Evolutionary conservation across 768 basidiomycete species (phyloP).

Genomic region (Dentipellis fragilis): DNA sequence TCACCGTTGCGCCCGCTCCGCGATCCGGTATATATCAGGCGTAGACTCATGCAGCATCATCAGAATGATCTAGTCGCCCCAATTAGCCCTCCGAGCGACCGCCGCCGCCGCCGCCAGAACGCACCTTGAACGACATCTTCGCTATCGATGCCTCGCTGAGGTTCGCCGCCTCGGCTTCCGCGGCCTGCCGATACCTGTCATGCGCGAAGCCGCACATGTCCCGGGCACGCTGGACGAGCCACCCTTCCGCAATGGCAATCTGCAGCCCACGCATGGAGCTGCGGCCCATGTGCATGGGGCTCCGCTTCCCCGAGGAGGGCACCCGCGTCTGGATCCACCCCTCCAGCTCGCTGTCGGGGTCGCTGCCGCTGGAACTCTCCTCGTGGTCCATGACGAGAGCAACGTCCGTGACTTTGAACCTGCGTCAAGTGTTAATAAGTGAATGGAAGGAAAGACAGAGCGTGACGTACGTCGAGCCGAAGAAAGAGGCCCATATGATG

Average conservation of each 20-base stretch:
- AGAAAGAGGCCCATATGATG: constrained; percentile 62
- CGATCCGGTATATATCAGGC: constrained; percentile 56
- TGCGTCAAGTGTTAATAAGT: constrained; percentile 16
- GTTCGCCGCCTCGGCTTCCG: constrained; percentile 44
- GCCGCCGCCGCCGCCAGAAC: constrained; percentile 7
- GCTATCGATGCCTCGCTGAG: constrained; percentile 40
- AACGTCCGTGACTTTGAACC: constrained; percentile 67
- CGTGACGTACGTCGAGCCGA: constrained; percentile 57
- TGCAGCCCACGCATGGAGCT: constrained; percentile 62
- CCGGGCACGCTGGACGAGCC: constrained; percentile 60
- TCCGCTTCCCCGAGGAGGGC: constrained; percentile 36
- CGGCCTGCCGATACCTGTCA: constrained; percentile 67
- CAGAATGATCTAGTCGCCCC: constrained; percentile 43
- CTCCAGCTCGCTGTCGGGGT: constrained; percentile 37
- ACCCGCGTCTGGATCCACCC: constrained; percentile 44
- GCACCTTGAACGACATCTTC: constrained; percentile 62
- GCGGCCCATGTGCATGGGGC: constrained; percentile 26
- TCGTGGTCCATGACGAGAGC: constrained; percentile 69
- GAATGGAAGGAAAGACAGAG: not conserved
- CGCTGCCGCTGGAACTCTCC: constrained; percentile 38
- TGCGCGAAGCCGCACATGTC: constrained; percentile 74
- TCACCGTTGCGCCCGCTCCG: constrained; percentile 59
- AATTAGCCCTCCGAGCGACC: not conserved
- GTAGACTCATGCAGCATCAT: constrained; percentile 60
- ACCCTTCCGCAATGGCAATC: constrained; percentile 58